Base-by-base conservation (phyloP, 2,329 filamentous ascomycete genomes). In the Curvularia verruculosa region DNA sequence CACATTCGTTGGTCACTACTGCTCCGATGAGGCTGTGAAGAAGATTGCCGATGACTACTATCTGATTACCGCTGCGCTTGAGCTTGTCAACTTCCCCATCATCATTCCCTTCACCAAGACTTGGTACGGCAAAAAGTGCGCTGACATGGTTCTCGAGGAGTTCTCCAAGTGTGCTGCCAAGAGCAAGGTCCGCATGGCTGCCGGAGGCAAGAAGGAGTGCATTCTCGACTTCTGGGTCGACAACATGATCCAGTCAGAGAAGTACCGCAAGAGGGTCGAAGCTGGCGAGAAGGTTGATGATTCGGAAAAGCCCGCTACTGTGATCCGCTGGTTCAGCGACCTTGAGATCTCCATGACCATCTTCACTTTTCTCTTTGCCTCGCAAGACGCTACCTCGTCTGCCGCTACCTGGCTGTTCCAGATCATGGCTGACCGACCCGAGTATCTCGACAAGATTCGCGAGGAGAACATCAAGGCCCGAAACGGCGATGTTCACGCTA, bases 11-110 rank as follows among this genome's bases (percentile, higher is more conserved):
- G 95, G 95, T 40, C 88, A 96, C 81, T 98, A 98, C 81, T 94
- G 97, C 78, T 88, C 89, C 44, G 90, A 96, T 58, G 90, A 92
- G 75, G 87, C 90, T 47, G 88, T 98, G 71, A 94, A 96, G 85
- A 93, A 91, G 82, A 95, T 98, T 64, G 90, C 94, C 60, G 90
- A 96, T 78, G 93, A 98, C 79, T 99, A 96, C 81, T 98, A 96
- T 79, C 86, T 94, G 64, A 96, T 98, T 75, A 98, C 95, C 13
- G 94, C 90, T 56, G 95, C 95, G 21, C 86, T 98, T 66, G 95
- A 99, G 79, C 85, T 98, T 45, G 95, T 99, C 83, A 98, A 98
- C 83, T 73, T 74, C 60, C 70, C 95, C 58, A 90, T 98, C 79
- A 97, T 98, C 75, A 79, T 98, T 39, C 94, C 94, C 37, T 98